These are phyloP conservation scores for Magnolia officinalis DNA, from an alignment of 164 flowering plant species.

Conservation along the genomic window DNA sequence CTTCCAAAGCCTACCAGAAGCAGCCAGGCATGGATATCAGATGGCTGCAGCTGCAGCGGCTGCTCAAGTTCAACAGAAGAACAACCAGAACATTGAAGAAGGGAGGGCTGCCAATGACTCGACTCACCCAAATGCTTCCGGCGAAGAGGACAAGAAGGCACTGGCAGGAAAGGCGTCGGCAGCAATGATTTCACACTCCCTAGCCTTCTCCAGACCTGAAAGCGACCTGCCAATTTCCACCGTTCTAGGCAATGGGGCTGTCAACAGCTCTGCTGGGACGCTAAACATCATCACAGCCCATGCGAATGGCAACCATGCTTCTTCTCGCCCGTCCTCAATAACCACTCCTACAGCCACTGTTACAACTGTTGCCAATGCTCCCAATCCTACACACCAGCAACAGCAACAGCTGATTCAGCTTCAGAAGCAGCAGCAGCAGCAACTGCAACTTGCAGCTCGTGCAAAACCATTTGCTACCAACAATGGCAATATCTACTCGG, in stretches of 20 bases:
- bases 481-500: conserved; percentile 52
- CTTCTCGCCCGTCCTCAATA: conserved; percentile 33
- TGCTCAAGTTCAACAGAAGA: conserved; percentile 51
- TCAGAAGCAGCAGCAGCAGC: conserved; percentile 25
- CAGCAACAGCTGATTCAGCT: conserved; percentile 24
- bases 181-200: conserved; percentile 42
- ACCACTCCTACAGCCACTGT: conserved; percentile 17
- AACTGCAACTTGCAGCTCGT: conserved; percentile 45
- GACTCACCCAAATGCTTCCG: conserved; percentile 12
- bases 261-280: conserved; percentile 53
- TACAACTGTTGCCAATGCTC: conserved; percentile 13
- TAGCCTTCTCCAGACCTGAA: conserved; percentile 66
- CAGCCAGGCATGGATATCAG: conserved; percentile 53
- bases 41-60: conserved; percentile 47
- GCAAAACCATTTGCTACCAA: conserved; percentile 38
- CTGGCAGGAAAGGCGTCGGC: conserved; percentile 32
- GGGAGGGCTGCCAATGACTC: conserved; percentile 35
- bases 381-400: conserved; percentile 35
- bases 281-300: conserved; percentile 44
- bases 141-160: conserved; percentile 55
- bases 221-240: conserved; percentile 38
- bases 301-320: conserved; percentile 22
- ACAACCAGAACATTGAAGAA: conserved; percentile 42
- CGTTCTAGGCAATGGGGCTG: conserved; percentile 31
- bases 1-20: conserved; percentile 65